These are phyloP conservation scores for Populus hybrid DNA, from an alignment of 441 rosid species.

Conservation along the genomic window DNA sequence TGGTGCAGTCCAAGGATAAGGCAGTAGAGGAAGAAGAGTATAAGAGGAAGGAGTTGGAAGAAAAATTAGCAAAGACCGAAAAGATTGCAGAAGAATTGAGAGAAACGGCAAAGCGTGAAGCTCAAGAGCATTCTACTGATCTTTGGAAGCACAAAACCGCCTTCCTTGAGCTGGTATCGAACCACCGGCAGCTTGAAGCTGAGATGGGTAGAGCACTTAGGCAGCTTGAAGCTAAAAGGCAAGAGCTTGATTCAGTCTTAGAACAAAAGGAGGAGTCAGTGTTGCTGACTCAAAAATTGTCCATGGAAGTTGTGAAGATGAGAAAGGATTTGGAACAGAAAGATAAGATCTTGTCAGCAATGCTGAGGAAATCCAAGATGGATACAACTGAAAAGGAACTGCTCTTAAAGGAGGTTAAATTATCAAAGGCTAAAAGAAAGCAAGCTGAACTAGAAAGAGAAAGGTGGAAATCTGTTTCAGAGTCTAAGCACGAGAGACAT, in stretches of 20 bases:
- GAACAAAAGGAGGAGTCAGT: constrained; percentile 60
- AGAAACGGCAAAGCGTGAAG: constrained; percentile 51
- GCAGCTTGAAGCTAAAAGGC: constrained; percentile 59
- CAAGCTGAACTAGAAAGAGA: constrained; percentile 68
- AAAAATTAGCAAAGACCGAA: constrained; percentile 45
- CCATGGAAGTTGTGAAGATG: constrained; percentile 57
- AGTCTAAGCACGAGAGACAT: constrained; percentile 54
- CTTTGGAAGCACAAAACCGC: constrained; percentile 84
- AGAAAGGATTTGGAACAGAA: constrained; percentile 73
- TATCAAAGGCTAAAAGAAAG: constrained; percentile 55
- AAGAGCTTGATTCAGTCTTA: constrained; percentile 44
- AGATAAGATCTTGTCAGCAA: constrained; percentile 67
- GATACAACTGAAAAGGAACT: constrained; percentile 64
- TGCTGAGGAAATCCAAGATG: constrained; percentile 70
- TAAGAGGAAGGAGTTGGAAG: constrained; percentile 58
- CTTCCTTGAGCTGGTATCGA: constrained; percentile 85
- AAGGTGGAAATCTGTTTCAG: constrained; percentile 52
- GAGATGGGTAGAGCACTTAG: constrained; percentile 67
- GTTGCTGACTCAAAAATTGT: constrained; percentile 45
- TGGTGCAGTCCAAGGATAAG: constrained; percentile 53
- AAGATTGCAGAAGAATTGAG: constrained; percentile 46
- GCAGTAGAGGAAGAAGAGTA: constrained; percentile 47
- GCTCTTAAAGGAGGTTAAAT: constrained; percentile 58
- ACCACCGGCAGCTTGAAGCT: constrained; percentile 84
- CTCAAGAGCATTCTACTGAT: constrained; percentile 69